Conservation (phyloP, 2,329 filamentous ascomycete species). For the Colletotrichum sansevieriae region DNA sequence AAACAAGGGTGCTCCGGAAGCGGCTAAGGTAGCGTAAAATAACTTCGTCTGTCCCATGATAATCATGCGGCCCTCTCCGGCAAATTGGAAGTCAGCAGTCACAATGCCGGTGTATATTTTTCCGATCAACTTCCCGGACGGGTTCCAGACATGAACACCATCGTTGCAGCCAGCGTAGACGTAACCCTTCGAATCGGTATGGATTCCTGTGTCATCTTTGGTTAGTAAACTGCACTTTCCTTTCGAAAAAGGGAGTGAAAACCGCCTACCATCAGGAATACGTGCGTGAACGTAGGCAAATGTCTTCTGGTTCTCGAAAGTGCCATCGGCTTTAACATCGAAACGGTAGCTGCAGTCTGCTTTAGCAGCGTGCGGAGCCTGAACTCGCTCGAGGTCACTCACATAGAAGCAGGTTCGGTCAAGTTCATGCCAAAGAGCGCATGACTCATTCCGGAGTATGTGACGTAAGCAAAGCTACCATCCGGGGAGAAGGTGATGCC, state of each 20-base stretch:
- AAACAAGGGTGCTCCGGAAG: slow-evolving; percentile 33
- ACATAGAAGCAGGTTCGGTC: slow-evolving; percentile 62
- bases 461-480: slow-evolving; percentile 65
- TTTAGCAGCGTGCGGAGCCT: neutral
- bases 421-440: slow-evolving; percentile 58
- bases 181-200: slow-evolving; percentile 67
- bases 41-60: slow-evolving; percentile 52
- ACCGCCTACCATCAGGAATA: slow-evolving; percentile 67
- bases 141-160: slow-evolving; percentile 63
- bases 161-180: slow-evolving; percentile 65
- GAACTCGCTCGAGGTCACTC: slow-evolving; percentile 43
- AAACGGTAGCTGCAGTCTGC: slow-evolving; percentile 57
- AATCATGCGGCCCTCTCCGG: slow-evolving; percentile 52
- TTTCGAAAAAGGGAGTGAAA: too few relatives aligned
- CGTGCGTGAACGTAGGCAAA: slow-evolving; percentile 69
- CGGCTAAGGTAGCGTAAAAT: slow-evolving; percentile 49
- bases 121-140: slow-evolving; percentile 60
- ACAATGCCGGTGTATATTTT: slow-evolving; percentile 67
- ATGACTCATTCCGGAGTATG: slow-evolving; percentile 67
- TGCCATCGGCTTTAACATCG: slow-evolving; percentile 59
- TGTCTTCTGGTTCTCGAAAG: slow-evolving; percentile 60
- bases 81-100: slow-evolving; percentile 61
- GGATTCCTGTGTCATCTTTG: slow-evolving; percentile 55
- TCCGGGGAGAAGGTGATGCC: slow-evolving; percentile 68
- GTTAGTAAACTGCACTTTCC: slow-evolving; percentile 46